Conservation (phyloP, 495 filamentous ascomycete species). For the Glarea lozoyensis region DNA sequence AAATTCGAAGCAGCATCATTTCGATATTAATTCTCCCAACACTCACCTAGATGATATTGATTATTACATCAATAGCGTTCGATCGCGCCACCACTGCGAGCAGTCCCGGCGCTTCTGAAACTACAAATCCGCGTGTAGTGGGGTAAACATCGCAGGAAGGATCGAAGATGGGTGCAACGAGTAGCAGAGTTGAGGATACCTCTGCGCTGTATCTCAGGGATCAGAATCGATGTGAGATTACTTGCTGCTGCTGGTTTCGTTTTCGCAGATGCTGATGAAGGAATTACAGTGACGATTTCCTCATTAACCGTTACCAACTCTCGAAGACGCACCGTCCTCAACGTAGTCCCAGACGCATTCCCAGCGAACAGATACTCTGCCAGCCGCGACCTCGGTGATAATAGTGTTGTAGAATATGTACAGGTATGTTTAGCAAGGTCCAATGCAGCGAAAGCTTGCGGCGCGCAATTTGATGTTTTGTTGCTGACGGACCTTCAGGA, state of each 20-base stretch:
- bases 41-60: conserved; percentile 18
- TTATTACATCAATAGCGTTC: conserved; percentile 9
- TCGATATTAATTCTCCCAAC: conserved; percentile 13
- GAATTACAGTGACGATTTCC: conserved; percentile 69
- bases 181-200: conserved; percentile 83
- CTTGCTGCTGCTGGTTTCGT: neutral
- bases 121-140: conserved; percentile 11
- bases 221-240: conserved; percentile 68
- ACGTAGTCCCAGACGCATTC: conserved; percentile 79
- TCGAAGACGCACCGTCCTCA: conserved; percentile 61
- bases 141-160: conserved; percentile 20
- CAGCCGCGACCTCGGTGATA: conserved; percentile 65
- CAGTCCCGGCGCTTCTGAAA: neutral
- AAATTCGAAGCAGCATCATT: conserved; percentile 10
- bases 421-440: conserved; percentile 50
- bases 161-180: conserved; percentile 76
- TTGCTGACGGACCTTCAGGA: conserved; percentile 47
- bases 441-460: neutral
- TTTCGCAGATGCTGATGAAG: conserved; percentile 5
- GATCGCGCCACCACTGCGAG: conserved; percentile 7
- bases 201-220: conserved; percentile 77
- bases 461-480: neutral
- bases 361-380: conserved; percentile 75
- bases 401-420: conserved; percentile 75
- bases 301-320: conserved; percentile 72